Evolutionary conservation across 768 basidiomycete species (phyloP).

Genomic region (Trametes maxima): DNA sequence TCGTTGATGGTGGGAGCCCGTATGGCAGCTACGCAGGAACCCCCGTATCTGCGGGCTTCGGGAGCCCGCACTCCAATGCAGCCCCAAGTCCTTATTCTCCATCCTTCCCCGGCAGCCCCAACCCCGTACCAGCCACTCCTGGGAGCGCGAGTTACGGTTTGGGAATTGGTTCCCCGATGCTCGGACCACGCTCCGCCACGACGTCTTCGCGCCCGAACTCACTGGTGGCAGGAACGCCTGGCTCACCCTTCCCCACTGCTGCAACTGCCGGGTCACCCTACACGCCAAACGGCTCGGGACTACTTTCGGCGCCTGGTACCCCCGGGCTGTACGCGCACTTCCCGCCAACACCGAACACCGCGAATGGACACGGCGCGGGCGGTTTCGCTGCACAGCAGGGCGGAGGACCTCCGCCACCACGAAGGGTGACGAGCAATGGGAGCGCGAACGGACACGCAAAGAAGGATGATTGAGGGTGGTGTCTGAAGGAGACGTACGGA

Average conservation of each 20-base stretch:
- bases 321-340: slow-evolving; percentile 34
- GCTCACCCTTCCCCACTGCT: slow-evolving; percentile 28
- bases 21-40: slow-evolving; percentile 40
- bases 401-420: slow-evolving; percentile 16
- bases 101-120: slow-evolving; percentile 13
- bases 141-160: slow-evolving; percentile 14
- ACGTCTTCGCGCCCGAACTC: slow-evolving; percentile 12
- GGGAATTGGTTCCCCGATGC: slow-evolving; percentile 18
- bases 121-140: slow-evolving; percentile 8
- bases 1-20: slow-evolving; percentile 53
- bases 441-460: slow-evolving; percentile 23
- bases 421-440: slow-evolving; percentile 19
- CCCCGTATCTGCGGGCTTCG: slow-evolving; percentile 36
- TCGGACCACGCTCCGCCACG: slow-evolving; percentile 11
- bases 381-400: slow-evolving; percentile 26
- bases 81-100: slow-evolving; percentile 10
- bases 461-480: slow-evolving; percentile 32
- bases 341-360: slow-evolving; percentile 40
- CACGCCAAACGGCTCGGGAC: slow-evolving; percentile 9
- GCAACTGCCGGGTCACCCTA: slow-evolving; percentile 33
- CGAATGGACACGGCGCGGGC: slow-evolving; percentile 20
- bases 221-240: slow-evolving; percentile 5
- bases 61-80: slow-evolving; percentile 29
- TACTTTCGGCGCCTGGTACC: slow-evolving; percentile 22
- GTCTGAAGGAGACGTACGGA: neutral